Evolutionary conservation across 768 basidiomycete genomes (phyloP), one percentile per base, ranked within the genome.

Genomic region (Serendipita sp.): DNA sequence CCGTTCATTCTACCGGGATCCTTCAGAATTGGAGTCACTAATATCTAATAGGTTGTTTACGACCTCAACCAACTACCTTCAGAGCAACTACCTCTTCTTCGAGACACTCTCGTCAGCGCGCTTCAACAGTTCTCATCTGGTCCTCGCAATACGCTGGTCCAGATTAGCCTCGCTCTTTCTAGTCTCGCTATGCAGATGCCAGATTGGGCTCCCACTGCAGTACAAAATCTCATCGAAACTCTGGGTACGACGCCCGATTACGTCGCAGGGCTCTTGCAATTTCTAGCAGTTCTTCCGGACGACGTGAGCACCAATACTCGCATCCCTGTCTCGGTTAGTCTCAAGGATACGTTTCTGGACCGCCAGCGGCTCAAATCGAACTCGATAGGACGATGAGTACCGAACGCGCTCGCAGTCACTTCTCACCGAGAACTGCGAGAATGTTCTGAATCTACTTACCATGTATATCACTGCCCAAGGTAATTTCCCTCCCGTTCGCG

Each of bases 381-480:
- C 56, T 38, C 56, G 56, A 28, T 54, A 72, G 91, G 87, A 90
- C 69, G 84, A 86, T 10, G 87, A 92, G 65, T 92, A 85, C 70
- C 75, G 75, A 35, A 83, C 84, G 24, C 78, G 86, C 69, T 78
- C 80, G n/a, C 72, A 76, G 30, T 73, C 75, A n/a, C 74, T 93
- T 37, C 76, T 92, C 63, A 83, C 86, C 1, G 79, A 74, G 11
- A 88, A 91, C 69, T 80, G 88, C 2, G 77, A 81, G 47, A 80
- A 84, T 71, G 83, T 98, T 8, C 71, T 97, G 58, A 83, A 85
- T 46, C 75, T 97, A 63, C 76, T 99, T 66, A 78, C 85, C 0
- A 81, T 97, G 83, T 99, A 99, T 71, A 81, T 92, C 48, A 84
- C 86, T 69, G 95, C 96, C 2, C 72, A 81, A 67, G 95, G 96